Evolutionary conservation across 805 yeast species (phyloP).

Genomic region (Candida broadrunensis): DNA sequence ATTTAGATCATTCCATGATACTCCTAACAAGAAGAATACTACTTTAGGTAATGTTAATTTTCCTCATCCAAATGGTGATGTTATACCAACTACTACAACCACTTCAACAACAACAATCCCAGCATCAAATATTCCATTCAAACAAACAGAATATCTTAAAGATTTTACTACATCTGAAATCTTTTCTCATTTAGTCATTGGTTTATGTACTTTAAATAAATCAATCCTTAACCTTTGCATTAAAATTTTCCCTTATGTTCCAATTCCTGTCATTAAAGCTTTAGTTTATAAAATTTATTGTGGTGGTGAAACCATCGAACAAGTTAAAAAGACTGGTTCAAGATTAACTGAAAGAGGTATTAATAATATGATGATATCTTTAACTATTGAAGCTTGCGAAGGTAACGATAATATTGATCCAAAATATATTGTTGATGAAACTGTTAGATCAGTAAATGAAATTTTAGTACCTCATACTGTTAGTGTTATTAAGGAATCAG

Average conservation of each 20-base stretch:
- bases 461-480: slow-evolving; percentile 73
- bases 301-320: slow-evolving; percentile 78
- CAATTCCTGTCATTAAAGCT: slow-evolving; percentile 64
- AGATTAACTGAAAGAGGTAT: slow-evolving; percentile 70
- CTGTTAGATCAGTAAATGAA: slow-evolving; percentile 62
- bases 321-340: slow-evolving; percentile 70
- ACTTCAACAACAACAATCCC: slow-evolving; percentile 1
- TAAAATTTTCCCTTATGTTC: slow-evolving; percentile 69
- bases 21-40: slow-evolving; percentile 19
- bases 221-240: slow-evolving; percentile 60
- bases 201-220: slow-evolving; percentile 64
- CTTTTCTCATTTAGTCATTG: slow-evolving; percentile 64
- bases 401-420: slow-evolving; percentile 67
- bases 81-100: neutral
- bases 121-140: slow-evolving; percentile 2
- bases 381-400: slow-evolving; percentile 90
- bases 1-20: slow-evolving; percentile 14
- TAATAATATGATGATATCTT: slow-evolving; percentile 91
- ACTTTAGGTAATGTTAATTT: slow-evolving; percentile 11
- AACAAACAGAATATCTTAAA: slow-evolving; percentile 40
- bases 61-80: neutral
- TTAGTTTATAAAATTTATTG: slow-evolving; percentile 82
- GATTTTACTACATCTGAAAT: slow-evolving; percentile 54
- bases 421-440: slow-evolving; percentile 56
- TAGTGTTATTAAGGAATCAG: slow-evolving; percentile 45